Evolutionary conservation across 2,329 filamentous ascomycete species (phyloP).

Genomic region (Cladosporium sp.): DNA sequence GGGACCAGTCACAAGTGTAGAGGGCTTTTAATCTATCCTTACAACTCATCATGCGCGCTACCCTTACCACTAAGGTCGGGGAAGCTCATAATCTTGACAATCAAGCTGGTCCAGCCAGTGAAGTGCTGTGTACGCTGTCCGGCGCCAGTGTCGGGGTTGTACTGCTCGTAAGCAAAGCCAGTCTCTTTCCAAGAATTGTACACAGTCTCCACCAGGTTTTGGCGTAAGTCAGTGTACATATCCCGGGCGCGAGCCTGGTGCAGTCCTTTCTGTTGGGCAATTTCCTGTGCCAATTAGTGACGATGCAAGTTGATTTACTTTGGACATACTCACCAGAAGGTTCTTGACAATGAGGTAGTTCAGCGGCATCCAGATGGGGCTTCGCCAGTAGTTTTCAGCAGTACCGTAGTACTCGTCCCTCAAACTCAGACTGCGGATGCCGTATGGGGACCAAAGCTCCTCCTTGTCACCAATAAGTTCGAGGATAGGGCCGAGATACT

Average conservation of each 20-base stretch:
- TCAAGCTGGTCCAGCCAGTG: conserved; percentile 96
- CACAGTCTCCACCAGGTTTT: conserved; percentile 82
- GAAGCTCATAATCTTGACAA: conserved; percentile 97
- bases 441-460: conserved; percentile 83
- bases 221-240: conserved; percentile 70
- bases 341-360: conserved; percentile 82
- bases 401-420: conserved; percentile 79
- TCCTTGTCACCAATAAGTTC: conserved; percentile 73
- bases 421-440: conserved; percentile 84
- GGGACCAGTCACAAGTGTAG: too few species aligned
- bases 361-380: conserved; percentile 91
- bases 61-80: conserved; percentile 52
- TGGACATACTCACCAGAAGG: conserved; percentile 58
- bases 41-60: conserved; percentile 45
- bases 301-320: too few species aligned
- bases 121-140: conserved; percentile 98
- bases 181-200: conserved; percentile 84
- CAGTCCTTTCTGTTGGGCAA: conserved; percentile 60
- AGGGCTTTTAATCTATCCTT: not conserved
- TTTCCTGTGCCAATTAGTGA: conserved; percentile 41
- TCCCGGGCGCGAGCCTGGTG: conserved; percentile 61
- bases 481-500: conserved; percentile 66
- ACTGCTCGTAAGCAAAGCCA: conserved; percentile 98
- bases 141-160: conserved; percentile 83
- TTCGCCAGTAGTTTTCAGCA: conserved; percentile 94